A percentile compares a stretch with the other conserved stretches of the same genome.
These are phyloP conservation scores for Piloderma croceum DNA, from an alignment of 768 basidiomycete species.

Conservation along the genomic window DNA sequence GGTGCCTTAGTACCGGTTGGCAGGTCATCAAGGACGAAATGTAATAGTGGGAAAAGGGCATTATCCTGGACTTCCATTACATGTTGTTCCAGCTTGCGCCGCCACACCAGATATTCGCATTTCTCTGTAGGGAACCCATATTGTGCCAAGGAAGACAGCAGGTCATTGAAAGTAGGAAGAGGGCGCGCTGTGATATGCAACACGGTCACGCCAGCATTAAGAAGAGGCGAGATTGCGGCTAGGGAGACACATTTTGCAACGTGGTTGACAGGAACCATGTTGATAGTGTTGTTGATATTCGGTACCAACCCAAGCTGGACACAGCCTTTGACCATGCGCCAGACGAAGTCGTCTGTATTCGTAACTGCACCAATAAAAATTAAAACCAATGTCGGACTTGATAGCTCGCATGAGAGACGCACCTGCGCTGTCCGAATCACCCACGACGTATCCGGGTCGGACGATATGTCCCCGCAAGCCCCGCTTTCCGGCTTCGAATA, in stretches of 20 bases:
- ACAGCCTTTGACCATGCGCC: slow-evolving; percentile 98
- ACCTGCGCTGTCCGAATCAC: slow-evolving; percentile 86
- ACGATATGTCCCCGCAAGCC: slow-evolving; percentile 84
- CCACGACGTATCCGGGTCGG: slow-evolving; percentile 94
- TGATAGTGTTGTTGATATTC: slow-evolving; percentile 96
- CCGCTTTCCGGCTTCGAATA: slow-evolving; percentile 85
- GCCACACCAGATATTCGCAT: slow-evolving; percentile 90
- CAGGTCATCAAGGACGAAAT: slow-evolving; percentile 95
- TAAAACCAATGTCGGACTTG: slow-evolving; percentile 1
- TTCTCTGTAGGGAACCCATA: slow-evolving; percentile 78
- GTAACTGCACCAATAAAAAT: slow-evolving; percentile 54
- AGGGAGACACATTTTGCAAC: slow-evolving; percentile 80
- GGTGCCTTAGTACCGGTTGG: slow-evolving; percentile 95
- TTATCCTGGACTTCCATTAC: slow-evolving; percentile 94
- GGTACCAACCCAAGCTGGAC: slow-evolving; percentile 94
- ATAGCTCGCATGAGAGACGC: slow-evolving; percentile 19
- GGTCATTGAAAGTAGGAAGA: slow-evolving; percentile 81
- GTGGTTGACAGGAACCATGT: slow-evolving; percentile 97
- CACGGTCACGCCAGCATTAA: slow-evolving; percentile 41
- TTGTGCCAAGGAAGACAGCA: slow-evolving; percentile 63
- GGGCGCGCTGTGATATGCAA: slow-evolving; percentile 85
- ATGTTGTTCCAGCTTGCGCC: slow-evolving; percentile 88
- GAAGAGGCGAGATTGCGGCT: slow-evolving; percentile 60
- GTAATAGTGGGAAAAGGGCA: slow-evolving; percentile 92
- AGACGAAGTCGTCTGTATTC: slow-evolving; percentile 98